These are phyloP conservation scores for Cryptosporidium sp. DNA, from an alignment of 169 alveolate genomes.

Conservation along the genomic window DNA sequence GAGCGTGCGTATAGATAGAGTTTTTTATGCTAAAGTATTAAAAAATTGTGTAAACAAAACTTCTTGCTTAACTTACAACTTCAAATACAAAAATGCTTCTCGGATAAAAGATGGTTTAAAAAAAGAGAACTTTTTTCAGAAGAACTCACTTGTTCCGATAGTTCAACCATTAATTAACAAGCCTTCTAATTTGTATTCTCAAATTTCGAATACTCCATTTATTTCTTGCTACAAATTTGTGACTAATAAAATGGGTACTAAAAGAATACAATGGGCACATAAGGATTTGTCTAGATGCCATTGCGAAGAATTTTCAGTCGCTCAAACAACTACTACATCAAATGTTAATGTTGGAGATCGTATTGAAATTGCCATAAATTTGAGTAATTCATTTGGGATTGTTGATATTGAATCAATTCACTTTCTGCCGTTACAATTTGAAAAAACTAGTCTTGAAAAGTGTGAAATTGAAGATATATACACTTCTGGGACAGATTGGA, in stretches of 20 bases:
- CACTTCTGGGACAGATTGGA: conserved; percentile 35
- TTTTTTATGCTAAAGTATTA: conserved; percentile 63
- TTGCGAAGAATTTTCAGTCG: conserved; percentile 69
- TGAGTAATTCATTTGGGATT: conserved; percentile 66
- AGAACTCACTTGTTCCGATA: neutral
- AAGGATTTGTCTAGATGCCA: conserved; percentile 70
- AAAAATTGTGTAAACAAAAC: conserved; percentile 43
- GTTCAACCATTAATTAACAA: conserved; percentile 40
- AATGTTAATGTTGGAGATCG: conserved; percentile 73
- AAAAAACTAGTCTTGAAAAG: conserved; percentile 16
- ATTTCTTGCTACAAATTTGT: conserved; percentile 46
- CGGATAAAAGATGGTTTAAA: neutral
- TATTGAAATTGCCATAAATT: conserved; percentile 57
- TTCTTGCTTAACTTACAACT: conserved; percentile 25
- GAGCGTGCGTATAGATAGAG: conserved; percentile 60
- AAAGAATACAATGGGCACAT: conserved; percentile 64
- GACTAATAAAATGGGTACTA: conserved; percentile 14
- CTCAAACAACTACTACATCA: conserved; percentile 66
- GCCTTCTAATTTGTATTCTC: neutral
- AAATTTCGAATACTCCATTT: neutral
- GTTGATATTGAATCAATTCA: conserved; percentile 43
- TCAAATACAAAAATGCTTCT: conserved; percentile 29
- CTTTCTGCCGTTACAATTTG: conserved; percentile 32
- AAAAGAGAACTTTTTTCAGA: neutral
- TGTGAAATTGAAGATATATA: conserved; percentile 66